Conservation (phyloP, 2,329 filamentous ascomycete species). For the Aureobasidium sp. region DNA sequence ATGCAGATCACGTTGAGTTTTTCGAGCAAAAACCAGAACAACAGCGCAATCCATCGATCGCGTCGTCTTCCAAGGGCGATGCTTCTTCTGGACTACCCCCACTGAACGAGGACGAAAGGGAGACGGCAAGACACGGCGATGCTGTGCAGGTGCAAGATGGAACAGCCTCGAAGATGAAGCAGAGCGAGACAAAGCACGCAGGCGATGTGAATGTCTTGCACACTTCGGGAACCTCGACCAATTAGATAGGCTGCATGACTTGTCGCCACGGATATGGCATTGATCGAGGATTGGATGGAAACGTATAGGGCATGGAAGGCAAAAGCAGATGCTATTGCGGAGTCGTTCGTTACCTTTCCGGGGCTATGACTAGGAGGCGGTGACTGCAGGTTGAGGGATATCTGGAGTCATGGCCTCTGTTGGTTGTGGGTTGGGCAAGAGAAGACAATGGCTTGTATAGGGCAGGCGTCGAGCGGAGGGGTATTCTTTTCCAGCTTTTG, state of each 20-base stretch:
- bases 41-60: not conserved
- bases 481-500: not conserved
- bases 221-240: not conserved
- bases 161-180: not conserved
- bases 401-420: not conserved
- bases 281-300: not conserved
- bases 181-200: not conserved
- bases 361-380: not conserved
- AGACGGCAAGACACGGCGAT: not conserved
- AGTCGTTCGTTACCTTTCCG: not conserved
- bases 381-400: not conserved
- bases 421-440: not conserved
- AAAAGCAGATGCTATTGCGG: not conserved
- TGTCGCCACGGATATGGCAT: not conserved
- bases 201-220: slow-evolving; percentile 2
- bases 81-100: not conserved
- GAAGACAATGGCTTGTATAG: not conserved
- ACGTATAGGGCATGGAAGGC: not conserved
- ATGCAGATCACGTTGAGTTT: slow-evolving; percentile 33
- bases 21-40: slow-evolving; percentile 14
- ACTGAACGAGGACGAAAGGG: not conserved
- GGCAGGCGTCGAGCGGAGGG: not conserved
- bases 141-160: not conserved
- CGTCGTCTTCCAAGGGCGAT: not conserved
- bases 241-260: not conserved